A percentile compares a stretch with the other conserved stretches of the same genome.
phyloP scores from a whole-genome alignment of 2,329 filamentous ascomycete genomes.

The Neonectria faginata region DNA sequence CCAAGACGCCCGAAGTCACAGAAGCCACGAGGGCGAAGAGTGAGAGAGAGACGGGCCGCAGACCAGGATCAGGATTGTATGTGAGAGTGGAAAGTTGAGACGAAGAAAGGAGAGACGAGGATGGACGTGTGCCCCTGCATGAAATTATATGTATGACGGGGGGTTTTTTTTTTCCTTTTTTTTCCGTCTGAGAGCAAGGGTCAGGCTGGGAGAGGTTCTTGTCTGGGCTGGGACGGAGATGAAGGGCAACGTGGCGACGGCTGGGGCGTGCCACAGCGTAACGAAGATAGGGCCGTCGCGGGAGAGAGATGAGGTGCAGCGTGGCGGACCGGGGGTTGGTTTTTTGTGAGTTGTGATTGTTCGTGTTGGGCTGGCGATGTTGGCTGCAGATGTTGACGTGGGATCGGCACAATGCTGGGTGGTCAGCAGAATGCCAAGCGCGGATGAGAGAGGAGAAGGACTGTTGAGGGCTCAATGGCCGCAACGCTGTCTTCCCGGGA shows the following conservation, averaged over 20 bases:
- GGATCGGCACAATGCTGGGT: slow-evolving; percentile 1
- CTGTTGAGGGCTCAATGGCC: not conserved
- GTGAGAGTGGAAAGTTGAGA: not conserved
- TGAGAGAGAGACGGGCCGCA: not conserved
- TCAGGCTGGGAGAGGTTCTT: slow-evolving; percentile 6
- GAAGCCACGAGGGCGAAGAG: not conserved
- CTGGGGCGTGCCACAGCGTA: slow-evolving; percentile 21
- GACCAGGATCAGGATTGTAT: not conserved
- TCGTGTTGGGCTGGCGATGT: not conserved
- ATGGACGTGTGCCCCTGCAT: slow-evolving; percentile 22
- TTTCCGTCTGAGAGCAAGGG: slow-evolving; percentile 18
- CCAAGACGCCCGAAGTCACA: slow-evolving; percentile 5
- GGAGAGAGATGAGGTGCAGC: slow-evolving; percentile 27
- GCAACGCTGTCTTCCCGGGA: not conserved
- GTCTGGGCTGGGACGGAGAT: slow-evolving; percentile 20
- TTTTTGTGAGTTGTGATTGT: not conserved
- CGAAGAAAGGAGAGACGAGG: slow-evolving; percentile 2
- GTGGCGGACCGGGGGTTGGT: slow-evolving; percentile 22
- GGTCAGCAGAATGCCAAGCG: not conserved
- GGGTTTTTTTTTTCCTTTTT: slow-evolving; percentile 15
- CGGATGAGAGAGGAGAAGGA: not conserved
- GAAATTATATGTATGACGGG: slow-evolving; percentile 27
- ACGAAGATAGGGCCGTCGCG: slow-evolving; percentile 14
- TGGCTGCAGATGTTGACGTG: slow-evolving; percentile 20
- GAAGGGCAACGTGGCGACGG: slow-evolving; percentile 26